Evolutionary conservation across 2,329 filamentous ascomycete species (phyloP), one percentile per base, ranked within the genome.

Genomic region (Biscogniauxia marginata): DNA sequence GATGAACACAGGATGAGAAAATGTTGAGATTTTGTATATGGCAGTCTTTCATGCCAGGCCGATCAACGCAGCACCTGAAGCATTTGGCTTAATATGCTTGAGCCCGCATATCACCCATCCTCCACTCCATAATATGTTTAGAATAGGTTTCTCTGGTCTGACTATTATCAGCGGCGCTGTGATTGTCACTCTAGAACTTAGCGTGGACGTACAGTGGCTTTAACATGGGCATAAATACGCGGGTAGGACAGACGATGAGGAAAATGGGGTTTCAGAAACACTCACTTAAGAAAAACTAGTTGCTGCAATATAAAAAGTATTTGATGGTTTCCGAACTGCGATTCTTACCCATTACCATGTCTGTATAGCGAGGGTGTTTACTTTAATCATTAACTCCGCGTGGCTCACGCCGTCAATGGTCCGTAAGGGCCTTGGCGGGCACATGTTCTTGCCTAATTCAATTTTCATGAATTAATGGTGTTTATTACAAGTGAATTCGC

Each of bases 301-400:
- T 57, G 60, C 55, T 57, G 61, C 62, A 63, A 68, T 67, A 65
- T 59, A 61, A 66, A 63, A 68, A 67, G 63, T 61, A 62, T 58
- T 67, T 66, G 61, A 60, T 63, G 54, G 55, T 66, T 66, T 25
- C 25, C 18, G 63, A 13, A 39, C 6, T 39, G 30, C n/a, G n/a
- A 11, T 5, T 39, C 30, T 39, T 34, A 34, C 16, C n/a, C 30
- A 6, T 39, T 39, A 39, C 3, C 8, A 30, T n/a, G 13, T 39
- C 30, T n/a, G 6, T n/a, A 39, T 39, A 39, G 30, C 9, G n/a
- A 11, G 13, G 13, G n/a, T 16, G 6, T 25, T 25, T 25, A 6
- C 3, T 16, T 39, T 9, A 16, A n/a, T 3, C 2, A 39, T 16
- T 9, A n/a, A 3, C 4, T 16, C 9, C n/a, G n/a, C n/a, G n/a